Conservation (phyloP, 2,329 filamentous ascomycete genomes). For the Trichothecium sympodiale region DNA sequence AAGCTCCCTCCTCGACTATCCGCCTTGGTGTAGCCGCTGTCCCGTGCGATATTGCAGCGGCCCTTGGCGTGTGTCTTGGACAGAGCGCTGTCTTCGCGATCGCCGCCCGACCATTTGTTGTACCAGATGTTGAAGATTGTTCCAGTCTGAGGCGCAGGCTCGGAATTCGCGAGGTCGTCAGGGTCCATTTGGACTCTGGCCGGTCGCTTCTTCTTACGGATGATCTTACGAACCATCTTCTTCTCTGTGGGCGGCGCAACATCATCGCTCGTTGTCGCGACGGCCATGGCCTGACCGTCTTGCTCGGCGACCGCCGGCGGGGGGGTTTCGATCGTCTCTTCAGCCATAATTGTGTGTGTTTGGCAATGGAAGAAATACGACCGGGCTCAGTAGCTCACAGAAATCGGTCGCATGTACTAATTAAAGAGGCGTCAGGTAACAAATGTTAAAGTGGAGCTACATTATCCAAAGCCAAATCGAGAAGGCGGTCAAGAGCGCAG, state of each 20-base stretch:
- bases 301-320: conserved; percentile 13
- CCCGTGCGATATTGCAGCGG: conserved; percentile 76
- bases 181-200: conserved; percentile 87
- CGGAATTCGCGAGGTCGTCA: conserved; percentile 60
- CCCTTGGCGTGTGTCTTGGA: conserved; percentile 72
- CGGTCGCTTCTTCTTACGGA: conserved; percentile 80
- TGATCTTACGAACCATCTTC: conserved; percentile 75
- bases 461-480: conserved; percentile 1
- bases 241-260: conserved; percentile 34
- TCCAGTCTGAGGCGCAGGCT: conserved; percentile 83
- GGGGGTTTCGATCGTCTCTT: conserved; percentile 14
- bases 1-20: conserved; percentile 70
- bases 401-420: too few species aligned
- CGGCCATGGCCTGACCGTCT: conserved; percentile 17
- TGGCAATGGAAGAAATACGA: background rate
- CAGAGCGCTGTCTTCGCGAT: conserved; percentile 83
- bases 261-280: conserved; percentile 21
- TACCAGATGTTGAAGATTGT: conserved; percentile 99
- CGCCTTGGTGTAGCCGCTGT: conserved; percentile 68
- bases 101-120: conserved; percentile 95
- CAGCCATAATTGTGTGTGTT: conserved; percentile 17
- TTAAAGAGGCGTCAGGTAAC: too few species aligned
- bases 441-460: too few species aligned
- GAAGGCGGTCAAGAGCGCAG: conserved; percentile 8
- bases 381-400: background rate